These are phyloP conservation scores for Cordia subcordata DNA, from an alignment of 257 asterid genomes.

Conservation along the genomic window DNA sequence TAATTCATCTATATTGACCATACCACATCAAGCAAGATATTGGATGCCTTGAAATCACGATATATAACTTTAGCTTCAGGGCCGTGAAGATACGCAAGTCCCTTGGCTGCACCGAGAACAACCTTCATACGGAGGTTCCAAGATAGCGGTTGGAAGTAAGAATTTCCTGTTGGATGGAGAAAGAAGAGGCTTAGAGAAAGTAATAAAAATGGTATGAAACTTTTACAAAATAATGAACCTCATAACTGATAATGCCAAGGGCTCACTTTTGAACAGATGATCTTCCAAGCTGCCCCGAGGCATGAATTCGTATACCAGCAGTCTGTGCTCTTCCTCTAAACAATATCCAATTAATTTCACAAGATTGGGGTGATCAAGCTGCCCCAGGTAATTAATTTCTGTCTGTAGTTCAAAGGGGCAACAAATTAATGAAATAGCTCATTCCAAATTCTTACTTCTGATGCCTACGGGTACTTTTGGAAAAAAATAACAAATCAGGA, in stretches of 20 bases:
- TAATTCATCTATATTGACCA: not conserved
- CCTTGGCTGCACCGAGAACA: constrained; percentile 42
- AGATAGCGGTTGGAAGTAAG: constrained; percentile 39
- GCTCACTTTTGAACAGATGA: constrained; percentile 45
- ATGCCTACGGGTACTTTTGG: not conserved
- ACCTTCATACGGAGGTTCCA: constrained; percentile 43
- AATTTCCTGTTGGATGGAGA: constrained; percentile 24
- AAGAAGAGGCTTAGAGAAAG: not conserved
- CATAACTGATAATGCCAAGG: not conserved
- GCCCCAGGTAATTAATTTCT: constrained; percentile 39
- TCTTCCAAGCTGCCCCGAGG: constrained; percentile 43
- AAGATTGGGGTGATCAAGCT: constrained; percentile 36
- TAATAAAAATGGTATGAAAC: not conserved
- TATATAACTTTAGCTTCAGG: constrained; percentile 44
- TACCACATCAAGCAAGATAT: constrained; percentile 41
- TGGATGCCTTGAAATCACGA: constrained; percentile 43
- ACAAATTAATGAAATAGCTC: not conserved
- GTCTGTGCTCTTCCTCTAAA: constrained; percentile 43
- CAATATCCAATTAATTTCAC: constrained; percentile 43
- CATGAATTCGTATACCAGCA: constrained; percentile 46
- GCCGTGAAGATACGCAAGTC: constrained; percentile 39
- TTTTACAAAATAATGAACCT: not conserved
- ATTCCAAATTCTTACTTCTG: not conserved
- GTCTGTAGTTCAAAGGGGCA: constrained; percentile 19
- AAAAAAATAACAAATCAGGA: too few relatives aligned